Conservation (phyloP, 1,284 basidiomycete species). For the Rhodotorula sp. region DNA sequence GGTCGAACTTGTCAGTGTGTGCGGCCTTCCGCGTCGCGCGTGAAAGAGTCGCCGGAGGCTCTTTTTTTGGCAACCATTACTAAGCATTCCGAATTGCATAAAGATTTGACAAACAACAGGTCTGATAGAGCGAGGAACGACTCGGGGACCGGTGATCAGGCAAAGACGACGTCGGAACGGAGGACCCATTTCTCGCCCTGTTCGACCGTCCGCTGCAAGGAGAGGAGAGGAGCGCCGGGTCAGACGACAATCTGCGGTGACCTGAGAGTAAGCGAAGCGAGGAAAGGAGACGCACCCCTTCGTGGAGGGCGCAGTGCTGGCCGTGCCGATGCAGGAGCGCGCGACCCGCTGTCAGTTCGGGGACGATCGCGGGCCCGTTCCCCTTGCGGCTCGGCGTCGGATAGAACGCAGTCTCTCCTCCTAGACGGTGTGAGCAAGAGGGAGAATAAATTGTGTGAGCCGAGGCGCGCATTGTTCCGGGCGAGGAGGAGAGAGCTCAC, state of each 20-base stretch:
- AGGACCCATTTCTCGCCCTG: slow-evolving; percentile 73
- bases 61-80: too few relatives aligned
- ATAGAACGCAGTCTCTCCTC: slow-evolving; percentile 77
- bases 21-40: too few relatives aligned
- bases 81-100: too few relatives aligned
- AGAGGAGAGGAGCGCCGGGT: not conserved
- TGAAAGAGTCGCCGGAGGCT: too few relatives aligned
- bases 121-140: not conserved
- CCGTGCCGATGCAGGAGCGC: slow-evolving; percentile 72
- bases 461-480: too few relatives aligned
- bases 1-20: not conserved
- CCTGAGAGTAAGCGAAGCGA: too few relatives aligned
- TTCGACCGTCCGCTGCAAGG: slow-evolving; percentile 51
- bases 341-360: slow-evolving; percentile 64
- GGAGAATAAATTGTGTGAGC: not conserved
- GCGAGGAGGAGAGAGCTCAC: not conserved
- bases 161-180: slow-evolving; percentile 71
- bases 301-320: slow-evolving; percentile 70
- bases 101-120: not conserved
- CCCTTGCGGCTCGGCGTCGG: slow-evolving; percentile 40
- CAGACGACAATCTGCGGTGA: not conserved
- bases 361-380: slow-evolving; percentile 54
- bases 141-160: slow-evolving; percentile 29
- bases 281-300: slow-evolving; percentile 58
- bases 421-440: slow-evolving; percentile 44